phyloP scores from a whole-genome alignment of 805 yeast species.

The Cyberlindnera suaveolens region DNA sequence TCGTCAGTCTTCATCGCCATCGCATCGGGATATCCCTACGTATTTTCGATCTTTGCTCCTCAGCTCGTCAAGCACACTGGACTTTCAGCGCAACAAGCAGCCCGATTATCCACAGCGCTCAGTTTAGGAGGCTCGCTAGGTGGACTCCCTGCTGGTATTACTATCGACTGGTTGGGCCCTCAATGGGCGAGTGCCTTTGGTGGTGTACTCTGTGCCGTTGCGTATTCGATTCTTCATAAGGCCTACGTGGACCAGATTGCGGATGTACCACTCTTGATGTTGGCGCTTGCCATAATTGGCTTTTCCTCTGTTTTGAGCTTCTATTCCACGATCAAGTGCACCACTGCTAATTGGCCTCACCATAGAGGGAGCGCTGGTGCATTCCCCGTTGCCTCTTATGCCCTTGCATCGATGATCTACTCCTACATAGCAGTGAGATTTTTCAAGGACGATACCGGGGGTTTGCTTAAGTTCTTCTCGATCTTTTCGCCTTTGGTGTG shows the following conservation, averaged over 20 bases:
- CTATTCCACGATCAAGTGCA: conserved; percentile 47
- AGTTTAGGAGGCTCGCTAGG: conserved; percentile 63
- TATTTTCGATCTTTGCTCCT: conserved; percentile 73
- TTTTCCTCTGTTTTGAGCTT: conserved; percentile 59
- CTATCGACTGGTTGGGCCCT: conserved; percentile 60
- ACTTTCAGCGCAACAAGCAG: conserved; percentile 54
- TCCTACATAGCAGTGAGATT: conserved; percentile 49
- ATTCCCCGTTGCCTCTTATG: conserved; percentile 36
- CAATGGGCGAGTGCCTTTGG: conserved; percentile 48
- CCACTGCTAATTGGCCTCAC: conserved; percentile 56
- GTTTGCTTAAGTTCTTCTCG: conserved; percentile 50
- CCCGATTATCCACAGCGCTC: conserved; percentile 55
- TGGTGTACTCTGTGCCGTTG: conserved; percentile 44
- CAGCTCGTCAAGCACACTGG: conserved; percentile 54
- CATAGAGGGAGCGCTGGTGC: conserved; percentile 43
- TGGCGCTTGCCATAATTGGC: conserved; percentile 50
- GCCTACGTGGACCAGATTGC: conserved; percentile 38
- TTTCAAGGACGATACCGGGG: conserved; percentile 47
- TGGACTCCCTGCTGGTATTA: conserved; percentile 64
- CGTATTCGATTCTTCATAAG: conserved; percentile 45
- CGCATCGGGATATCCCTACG: conserved; percentile 71
- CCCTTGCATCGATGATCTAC: conserved; percentile 62
- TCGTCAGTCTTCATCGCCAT: conserved; percentile 40
- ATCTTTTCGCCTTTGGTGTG: conserved; percentile 37
- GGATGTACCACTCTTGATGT: conserved; percentile 36